These are phyloP conservation scores for Cutaneotrichosporon spelunceum DNA, from an alignment of 1,284 basidiomycete species.

Conservation along the genomic window DNA sequence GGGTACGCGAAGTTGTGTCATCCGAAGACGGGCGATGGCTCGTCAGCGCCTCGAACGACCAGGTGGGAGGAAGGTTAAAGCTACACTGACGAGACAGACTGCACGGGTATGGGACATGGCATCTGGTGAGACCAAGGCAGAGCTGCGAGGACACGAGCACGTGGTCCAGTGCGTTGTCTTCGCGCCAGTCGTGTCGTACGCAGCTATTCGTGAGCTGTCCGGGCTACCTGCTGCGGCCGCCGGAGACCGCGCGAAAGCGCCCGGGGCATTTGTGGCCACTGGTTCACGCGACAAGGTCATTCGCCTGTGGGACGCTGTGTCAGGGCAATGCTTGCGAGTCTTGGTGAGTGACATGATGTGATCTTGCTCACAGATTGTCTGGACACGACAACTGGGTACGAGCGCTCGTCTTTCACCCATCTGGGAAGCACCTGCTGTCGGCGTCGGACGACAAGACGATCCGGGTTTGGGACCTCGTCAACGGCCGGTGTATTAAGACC, in stretches of 20 bases:
- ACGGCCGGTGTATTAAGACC: constrained; percentile 71
- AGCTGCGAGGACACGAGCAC: constrained; percentile 83
- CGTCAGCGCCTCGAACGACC: constrained; percentile 79
- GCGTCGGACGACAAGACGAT: constrained; percentile 89
- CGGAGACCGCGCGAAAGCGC: constrained; percentile 49
- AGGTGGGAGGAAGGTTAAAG: constrained; percentile 56
- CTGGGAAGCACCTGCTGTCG: constrained; percentile 78
- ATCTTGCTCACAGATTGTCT: constrained; percentile 51
- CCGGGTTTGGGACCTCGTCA: constrained; percentile 79
- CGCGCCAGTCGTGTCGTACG: constrained; percentile 69
- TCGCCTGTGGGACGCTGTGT: constrained; percentile 76
- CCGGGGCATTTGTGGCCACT: constrained; percentile 66
- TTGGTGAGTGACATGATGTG: constrained; percentile 54
- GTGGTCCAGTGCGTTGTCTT: constrained; percentile 80
- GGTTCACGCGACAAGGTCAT: constrained; percentile 85
- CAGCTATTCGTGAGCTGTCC: constrained; percentile 71
- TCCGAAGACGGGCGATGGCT: constrained; percentile 72
- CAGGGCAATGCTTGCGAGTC: constrained; percentile 68
- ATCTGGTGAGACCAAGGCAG: constrained; percentile 72
- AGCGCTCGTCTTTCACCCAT: constrained; percentile 76
- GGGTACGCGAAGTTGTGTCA: constrained; percentile 67
- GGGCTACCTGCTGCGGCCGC: constrained; percentile 51
- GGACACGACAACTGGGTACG: constrained; percentile 84
- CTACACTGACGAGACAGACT: constrained; percentile 58
- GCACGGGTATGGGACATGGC: constrained; percentile 74